These are phyloP conservation scores for Venustampulla echinocandica DNA, from an alignment of 495 filamentous ascomycete genomes.

Conservation along the genomic window DNA sequence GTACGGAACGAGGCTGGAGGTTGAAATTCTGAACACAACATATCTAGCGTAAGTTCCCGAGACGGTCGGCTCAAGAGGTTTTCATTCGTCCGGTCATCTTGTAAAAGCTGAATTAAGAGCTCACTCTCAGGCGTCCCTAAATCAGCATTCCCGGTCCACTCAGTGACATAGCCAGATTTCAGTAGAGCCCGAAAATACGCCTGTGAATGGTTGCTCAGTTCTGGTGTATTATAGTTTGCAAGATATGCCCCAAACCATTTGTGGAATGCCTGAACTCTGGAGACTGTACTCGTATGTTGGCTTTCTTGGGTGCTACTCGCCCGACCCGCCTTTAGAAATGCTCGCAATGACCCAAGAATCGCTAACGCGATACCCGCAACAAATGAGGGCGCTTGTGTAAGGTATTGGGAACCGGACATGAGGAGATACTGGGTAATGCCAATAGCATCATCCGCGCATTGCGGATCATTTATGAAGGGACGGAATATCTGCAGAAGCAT, in stretches of 20 bases:
- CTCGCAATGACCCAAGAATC: constrained; percentile 61
- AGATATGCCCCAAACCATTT: constrained; percentile 64
- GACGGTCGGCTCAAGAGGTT: constrained; percentile 60
- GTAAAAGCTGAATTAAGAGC: constrained; percentile 63
- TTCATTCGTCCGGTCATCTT: constrained; percentile 52
- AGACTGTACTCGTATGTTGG: constrained; percentile 61
- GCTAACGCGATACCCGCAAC: constrained; percentile 69
- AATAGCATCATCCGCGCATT: constrained; percentile 88
- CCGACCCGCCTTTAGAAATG: constrained; percentile 61
- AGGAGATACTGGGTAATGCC: constrained; percentile 83
- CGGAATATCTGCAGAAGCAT: constrained; percentile 79
- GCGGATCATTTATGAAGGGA: constrained; percentile 66
- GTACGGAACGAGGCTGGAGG: constrained; percentile 42
- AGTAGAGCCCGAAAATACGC: constrained; percentile 56
- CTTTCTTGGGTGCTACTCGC: constrained; percentile 64
- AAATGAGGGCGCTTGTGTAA: constrained; percentile 60
- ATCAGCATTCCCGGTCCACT: constrained; percentile 48
- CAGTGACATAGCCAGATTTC: constrained; percentile 49
- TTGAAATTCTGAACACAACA: constrained; percentile 67
- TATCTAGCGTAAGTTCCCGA: constrained; percentile 57
- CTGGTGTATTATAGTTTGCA: constrained; percentile 11
- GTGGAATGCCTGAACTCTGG: constrained; percentile 56
- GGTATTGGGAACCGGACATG: constrained; percentile 53
- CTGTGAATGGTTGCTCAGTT: constrained; percentile 36
- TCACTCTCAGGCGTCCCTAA: constrained; percentile 58